Evolutionary conservation across 2,329 filamentous ascomycete genomes (phyloP).

Genomic region (Aureobasidium sp.): DNA sequence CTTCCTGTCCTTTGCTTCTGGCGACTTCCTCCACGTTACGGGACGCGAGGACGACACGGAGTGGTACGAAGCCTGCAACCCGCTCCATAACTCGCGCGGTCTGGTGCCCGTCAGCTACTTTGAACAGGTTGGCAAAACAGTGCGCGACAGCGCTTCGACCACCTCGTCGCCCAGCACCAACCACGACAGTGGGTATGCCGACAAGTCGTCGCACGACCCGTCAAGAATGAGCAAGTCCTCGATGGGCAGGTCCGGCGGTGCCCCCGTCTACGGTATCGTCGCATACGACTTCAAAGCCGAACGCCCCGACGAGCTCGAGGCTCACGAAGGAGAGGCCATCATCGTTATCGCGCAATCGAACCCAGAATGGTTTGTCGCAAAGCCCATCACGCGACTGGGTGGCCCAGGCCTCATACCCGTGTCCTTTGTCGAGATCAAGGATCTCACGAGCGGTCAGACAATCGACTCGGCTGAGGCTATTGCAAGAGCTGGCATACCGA

Average conservation of each 20-base stretch:
- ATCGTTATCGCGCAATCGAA: conserved; percentile 98
- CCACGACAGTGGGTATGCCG: conserved; percentile 87
- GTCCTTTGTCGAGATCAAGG: conserved; percentile 90
- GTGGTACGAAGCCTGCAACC: conserved; percentile 99
- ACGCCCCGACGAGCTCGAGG: conserved; percentile 89
- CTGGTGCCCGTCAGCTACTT: conserved; percentile 93
- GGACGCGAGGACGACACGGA: conserved; percentile 87
- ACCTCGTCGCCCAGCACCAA: conserved; percentile 39
- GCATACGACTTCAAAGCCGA: conserved; percentile 96
- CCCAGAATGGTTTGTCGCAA: conserved; percentile 97
- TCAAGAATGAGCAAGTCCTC: conserved; percentile 35
- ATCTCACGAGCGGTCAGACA: conserved; percentile 79
- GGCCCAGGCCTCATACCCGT: conserved; percentile 93
- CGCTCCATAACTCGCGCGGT: conserved; percentile 77
- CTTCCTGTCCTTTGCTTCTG: conserved; percentile 81
- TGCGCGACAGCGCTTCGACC: conserved; percentile 66
- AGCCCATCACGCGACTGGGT: conserved; percentile 94
- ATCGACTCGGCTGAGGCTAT: conserved; percentile 85
- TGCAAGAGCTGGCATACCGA: conserved; percentile 78
- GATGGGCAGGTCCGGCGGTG: conserved; percentile 39
- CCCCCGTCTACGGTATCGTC: conserved; percentile 94
- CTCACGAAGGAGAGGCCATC: conserved; percentile 90
- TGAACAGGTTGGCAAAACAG: conserved; percentile 82
- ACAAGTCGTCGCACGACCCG: conserved; percentile 32
- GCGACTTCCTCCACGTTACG: conserved; percentile 97